Evolutionary conservation across 176 grass and related monocot genomes (phyloP).

Genomic region (Hordeum vulgare): DNA sequence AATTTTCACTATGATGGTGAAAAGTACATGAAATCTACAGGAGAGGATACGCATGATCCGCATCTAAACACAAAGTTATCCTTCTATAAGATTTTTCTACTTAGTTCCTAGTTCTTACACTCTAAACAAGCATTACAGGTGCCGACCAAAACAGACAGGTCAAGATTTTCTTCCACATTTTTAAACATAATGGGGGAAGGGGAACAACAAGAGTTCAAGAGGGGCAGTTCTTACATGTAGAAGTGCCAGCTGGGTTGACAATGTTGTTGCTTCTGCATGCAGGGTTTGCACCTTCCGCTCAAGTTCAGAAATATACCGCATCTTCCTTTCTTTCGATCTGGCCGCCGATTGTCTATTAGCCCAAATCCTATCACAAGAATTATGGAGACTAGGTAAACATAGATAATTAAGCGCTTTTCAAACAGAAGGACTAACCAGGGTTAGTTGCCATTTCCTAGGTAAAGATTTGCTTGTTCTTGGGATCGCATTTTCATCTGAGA

Average conservation of each 20-base stretch:
- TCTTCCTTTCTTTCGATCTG: constrained; percentile 49
- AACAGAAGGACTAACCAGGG: not conserved
- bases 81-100: not conserved
- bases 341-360: constrained; percentile 40
- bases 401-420: not conserved
- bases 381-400: not conserved
- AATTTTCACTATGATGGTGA: not conserved
- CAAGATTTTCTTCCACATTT: not conserved
- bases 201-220: not conserved
- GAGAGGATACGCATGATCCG: not conserved
- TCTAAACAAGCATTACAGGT: not conserved
- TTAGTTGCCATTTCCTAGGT: not conserved
- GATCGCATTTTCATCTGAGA: not conserved
- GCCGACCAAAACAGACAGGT: not conserved
- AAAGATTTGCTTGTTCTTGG: not conserved
- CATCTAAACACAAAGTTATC: not conserved
- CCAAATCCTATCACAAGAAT: constrained; percentile 26
- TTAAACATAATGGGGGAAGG: not conserved
- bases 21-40: not conserved
- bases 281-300: constrained; percentile 35
- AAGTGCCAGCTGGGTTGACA: constrained; percentile 29
- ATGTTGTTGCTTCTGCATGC: constrained; percentile 33
- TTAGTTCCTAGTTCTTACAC: not conserved
- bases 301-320: constrained; percentile 39
- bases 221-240: constrained; percentile 9